These are phyloP conservation scores for Neoboletus subvelutipes DNA, from an alignment of 768 basidiomycete genomes.

Conservation along the genomic window DNA sequence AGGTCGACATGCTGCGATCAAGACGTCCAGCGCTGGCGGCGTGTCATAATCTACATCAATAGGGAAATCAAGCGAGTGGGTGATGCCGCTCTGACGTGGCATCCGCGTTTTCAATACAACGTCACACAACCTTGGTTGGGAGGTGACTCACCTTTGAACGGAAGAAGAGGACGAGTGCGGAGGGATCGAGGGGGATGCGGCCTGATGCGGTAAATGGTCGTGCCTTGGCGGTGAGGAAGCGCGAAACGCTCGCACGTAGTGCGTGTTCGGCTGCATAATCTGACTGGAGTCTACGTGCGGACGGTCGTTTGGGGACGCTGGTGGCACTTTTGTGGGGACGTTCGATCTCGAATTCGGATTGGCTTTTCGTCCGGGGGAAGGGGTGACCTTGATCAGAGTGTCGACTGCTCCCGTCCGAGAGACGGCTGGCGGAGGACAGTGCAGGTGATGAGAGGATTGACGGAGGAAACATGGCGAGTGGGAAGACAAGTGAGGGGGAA, in stretches of 20 bases:
- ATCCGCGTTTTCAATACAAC: neutral
- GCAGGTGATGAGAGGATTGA: conserved; percentile 35
- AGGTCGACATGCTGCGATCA: conserved; percentile 71
- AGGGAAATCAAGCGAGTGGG: conserved; percentile 80
- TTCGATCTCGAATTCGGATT: conserved; percentile 68
- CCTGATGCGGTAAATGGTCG: conserved; percentile 66
- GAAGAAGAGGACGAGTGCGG: conserved; percentile 72
- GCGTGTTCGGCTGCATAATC: conserved; percentile 53
- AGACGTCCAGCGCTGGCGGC: conserved; percentile 75
- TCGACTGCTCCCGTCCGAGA: conserved; percentile 38
- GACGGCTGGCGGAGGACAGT: conserved; percentile 36
- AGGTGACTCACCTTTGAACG: conserved; percentile 59
- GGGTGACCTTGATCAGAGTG: conserved; percentile 34
- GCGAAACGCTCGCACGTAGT: conserved; percentile 54
- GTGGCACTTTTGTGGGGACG: conserved; percentile 41
- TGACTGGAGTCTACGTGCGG: conserved; percentile 34
- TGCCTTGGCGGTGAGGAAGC: conserved; percentile 57
- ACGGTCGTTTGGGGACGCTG: conserved; percentile 32
- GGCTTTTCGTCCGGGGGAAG: conserved; percentile 42
- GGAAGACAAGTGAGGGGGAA: conserved; percentile 15
- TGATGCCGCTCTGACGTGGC: conserved; percentile 61
- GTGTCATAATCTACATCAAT: conserved; percentile 73
- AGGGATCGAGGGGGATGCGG: conserved; percentile 67
- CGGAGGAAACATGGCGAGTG: conserved; percentile 26
- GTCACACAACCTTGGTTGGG: neutral